Evolutionary conservation across 2,329 filamentous ascomycete genomes (phyloP).

Genomic region (Pseudocercospora pini-densiflorae): DNA sequence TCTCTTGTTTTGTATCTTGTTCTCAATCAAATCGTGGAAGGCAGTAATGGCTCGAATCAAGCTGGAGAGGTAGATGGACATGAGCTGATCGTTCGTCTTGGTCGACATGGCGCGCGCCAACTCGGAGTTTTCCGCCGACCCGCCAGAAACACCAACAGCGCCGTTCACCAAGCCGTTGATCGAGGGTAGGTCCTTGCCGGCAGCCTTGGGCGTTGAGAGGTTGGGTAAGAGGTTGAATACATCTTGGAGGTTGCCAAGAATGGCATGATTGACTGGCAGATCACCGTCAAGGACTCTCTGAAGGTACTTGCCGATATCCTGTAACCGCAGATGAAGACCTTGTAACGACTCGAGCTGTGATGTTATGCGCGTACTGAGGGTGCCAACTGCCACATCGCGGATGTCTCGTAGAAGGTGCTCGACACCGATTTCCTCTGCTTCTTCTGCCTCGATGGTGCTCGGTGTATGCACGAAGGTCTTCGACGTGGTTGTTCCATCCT

Average conservation of each 20-base stretch:
- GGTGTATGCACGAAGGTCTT: conserved; percentile 99
- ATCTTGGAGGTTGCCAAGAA: conserved; percentile 97
- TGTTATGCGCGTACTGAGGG: conserved; percentile 93
- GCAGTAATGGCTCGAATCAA: conserved; percentile 97
- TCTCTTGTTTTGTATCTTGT: conserved; percentile 99
- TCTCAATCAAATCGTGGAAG: conserved; percentile 99
- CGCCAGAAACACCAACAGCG: conserved; percentile 57
- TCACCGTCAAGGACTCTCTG: conserved; percentile 94
- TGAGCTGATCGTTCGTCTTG: conserved; percentile 99
- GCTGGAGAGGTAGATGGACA: conserved; percentile 97
- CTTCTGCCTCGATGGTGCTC: conserved; percentile 97
- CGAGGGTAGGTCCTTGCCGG: conserved; percentile 65
- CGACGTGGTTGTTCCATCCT: conserved; percentile 96
- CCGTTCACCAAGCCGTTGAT: conserved; percentile 57
- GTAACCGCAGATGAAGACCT: conserved; percentile 89
- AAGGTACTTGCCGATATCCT: conserved; percentile 93
- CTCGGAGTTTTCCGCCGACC: conserved; percentile 71
- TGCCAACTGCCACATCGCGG: conserved; percentile 95
- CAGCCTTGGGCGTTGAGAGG: conserved; percentile 78
- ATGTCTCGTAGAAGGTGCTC: conserved; percentile 98
- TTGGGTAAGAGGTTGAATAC: conserved; percentile 99
- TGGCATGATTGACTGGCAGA: conserved; percentile 94
- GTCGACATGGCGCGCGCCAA: conserved; percentile 96
- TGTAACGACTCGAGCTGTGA: conserved; percentile 97
- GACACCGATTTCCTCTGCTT: conserved; percentile 98